Percentiles rank a stretch among this genome's conserved stretches.
These are phyloP conservation scores for Corymbia calophylla DNA, from an alignment of 441 rosid species.

Conservation along the genomic window DNA sequence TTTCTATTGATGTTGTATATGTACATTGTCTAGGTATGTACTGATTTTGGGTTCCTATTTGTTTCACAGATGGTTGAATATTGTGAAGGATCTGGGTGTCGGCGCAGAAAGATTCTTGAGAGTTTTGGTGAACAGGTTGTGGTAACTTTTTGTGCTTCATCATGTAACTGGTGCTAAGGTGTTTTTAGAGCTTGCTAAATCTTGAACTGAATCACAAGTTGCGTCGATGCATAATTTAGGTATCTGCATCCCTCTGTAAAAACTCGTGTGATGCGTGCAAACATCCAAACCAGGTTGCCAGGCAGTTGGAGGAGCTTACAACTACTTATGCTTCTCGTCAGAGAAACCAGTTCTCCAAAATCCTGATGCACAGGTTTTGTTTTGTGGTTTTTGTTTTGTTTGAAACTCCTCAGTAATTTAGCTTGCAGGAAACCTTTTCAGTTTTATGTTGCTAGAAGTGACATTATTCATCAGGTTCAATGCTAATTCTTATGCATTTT, in stretches of 20 bases:
- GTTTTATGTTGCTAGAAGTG: not conserved
- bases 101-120: slow-evolving; percentile 81
- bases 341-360: slow-evolving; percentile 46
- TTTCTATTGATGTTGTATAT: not conserved
- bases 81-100: slow-evolving; percentile 90
- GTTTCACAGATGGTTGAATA: slow-evolving; percentile 66
- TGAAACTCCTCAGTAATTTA: not conserved
- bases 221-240: slow-evolving; percentile 30
- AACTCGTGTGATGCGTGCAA: slow-evolving; percentile 86
- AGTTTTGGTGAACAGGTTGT: slow-evolving; percentile 91
- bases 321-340: slow-evolving; percentile 29
- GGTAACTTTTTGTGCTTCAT: not conserved
- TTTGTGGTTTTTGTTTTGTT: not conserved
- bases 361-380: slow-evolving; percentile 56
- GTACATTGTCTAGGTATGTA: not conserved
- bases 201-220: not conserved
- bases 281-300: slow-evolving; percentile 59
- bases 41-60: slow-evolving; percentile 9
- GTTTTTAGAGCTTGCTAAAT: slow-evolving; percentile 1
- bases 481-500: slow-evolving; percentile 6
- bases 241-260: slow-evolving; percentile 52
- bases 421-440: not conserved
- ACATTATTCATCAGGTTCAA: not conserved
- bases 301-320: slow-evolving; percentile 59
- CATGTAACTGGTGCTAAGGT: not conserved